phyloP scores from a whole-genome alignment of 208 protist species.

The Crithidia sp. region DNA sequence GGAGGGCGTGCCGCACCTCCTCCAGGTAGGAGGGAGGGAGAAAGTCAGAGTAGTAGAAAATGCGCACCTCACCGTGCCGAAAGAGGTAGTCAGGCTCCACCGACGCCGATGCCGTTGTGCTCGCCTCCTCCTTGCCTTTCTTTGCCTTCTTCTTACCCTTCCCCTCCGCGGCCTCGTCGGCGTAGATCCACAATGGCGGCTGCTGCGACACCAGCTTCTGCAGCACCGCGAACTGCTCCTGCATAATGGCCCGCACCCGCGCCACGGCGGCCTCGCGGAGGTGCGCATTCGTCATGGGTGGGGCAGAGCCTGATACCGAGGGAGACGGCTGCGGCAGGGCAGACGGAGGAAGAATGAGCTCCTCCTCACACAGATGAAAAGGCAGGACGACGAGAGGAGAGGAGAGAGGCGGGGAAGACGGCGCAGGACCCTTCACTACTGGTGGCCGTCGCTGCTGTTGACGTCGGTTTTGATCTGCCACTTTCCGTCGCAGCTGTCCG shows the following conservation, averaged over 20 bases:
- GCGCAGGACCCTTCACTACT: not conserved
- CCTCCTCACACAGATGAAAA: conserved; percentile 74
- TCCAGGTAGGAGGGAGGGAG: conserved; percentile 34
- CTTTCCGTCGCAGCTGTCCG: conserved; percentile 44
- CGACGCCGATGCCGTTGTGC: no score
- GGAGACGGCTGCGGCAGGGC: not conserved
- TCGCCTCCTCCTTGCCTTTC: not conserved
- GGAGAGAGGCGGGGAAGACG: not conserved
- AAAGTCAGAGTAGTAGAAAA: conserved; percentile 71
- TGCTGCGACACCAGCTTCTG: conserved; percentile 44
- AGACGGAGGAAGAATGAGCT: conserved; percentile 51
- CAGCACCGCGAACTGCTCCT: conserved; percentile 50
- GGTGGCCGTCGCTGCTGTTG: not conserved
- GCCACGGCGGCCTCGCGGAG: conserved; percentile 19
- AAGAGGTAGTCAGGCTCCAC: conserved; percentile 33
- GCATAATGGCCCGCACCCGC: conserved; percentile 29
- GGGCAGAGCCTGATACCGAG: not conserved
- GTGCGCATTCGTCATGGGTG: not conserved
- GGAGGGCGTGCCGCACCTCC: conserved; percentile 41
- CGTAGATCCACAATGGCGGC: conserved; percentile 37
- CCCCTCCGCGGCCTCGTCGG: conserved; percentile 7
- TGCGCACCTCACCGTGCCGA: conserved; percentile 34
- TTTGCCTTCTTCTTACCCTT: not conserved
- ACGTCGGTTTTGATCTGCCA: not conserved
- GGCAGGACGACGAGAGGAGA: conserved; percentile 42